Evolutionary conservation across 2,329 filamentous ascomycete species (phyloP).

Genomic region (Sporothrix schenckii): DNA sequence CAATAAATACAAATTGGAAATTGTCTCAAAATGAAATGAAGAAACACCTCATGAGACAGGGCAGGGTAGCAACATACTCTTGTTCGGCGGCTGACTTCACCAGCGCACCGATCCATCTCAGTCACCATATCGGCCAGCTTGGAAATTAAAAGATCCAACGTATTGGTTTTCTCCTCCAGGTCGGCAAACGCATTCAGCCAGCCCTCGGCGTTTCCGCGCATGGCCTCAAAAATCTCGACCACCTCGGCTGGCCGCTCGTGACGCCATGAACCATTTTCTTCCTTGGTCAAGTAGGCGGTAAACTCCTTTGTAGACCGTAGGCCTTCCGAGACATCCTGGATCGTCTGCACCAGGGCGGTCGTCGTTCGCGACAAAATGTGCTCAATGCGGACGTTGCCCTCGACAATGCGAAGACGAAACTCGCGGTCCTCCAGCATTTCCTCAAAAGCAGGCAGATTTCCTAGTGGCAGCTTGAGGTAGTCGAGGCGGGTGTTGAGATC

Average conservation of each 20-base stretch:
- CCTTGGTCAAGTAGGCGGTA: conserved; percentile 69
- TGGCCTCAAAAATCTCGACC: conserved; percentile 77
- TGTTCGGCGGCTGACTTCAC: conserved; percentile 77
- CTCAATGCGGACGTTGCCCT: conserved; percentile 88
- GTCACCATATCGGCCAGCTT: conserved; percentile 76
- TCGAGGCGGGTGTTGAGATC: conserved; percentile 81
- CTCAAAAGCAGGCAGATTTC: conserved; percentile 81
- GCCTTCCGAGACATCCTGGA: conserved; percentile 79
- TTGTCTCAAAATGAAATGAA: background rate
- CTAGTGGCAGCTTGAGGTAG: conserved; percentile 78
- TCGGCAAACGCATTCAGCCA: conserved; percentile 82
- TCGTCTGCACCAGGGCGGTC: conserved; percentile 71
- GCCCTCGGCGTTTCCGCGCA: conserved; percentile 89
- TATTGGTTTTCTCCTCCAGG: conserved; percentile 71
- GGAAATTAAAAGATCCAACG: conserved; percentile 69
- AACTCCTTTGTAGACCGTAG: conserved; percentile 76
- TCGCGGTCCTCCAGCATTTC: conserved; percentile 81
- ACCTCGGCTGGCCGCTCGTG: conserved; percentile 62
- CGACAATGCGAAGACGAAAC: conserved; percentile 80
- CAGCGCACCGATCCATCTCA: conserved; percentile 84
- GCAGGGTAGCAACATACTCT: conserved; percentile 58
- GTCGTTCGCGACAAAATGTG: conserved; percentile 83
- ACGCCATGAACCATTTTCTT: conserved; percentile 64
- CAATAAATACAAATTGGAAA: conserved; percentile 6
- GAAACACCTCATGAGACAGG: conserved; percentile 28